These are phyloP conservation scores for Crassisporium funariophilum DNA, from an alignment of 768 basidiomycete genomes.

Conservation along the genomic window DNA sequence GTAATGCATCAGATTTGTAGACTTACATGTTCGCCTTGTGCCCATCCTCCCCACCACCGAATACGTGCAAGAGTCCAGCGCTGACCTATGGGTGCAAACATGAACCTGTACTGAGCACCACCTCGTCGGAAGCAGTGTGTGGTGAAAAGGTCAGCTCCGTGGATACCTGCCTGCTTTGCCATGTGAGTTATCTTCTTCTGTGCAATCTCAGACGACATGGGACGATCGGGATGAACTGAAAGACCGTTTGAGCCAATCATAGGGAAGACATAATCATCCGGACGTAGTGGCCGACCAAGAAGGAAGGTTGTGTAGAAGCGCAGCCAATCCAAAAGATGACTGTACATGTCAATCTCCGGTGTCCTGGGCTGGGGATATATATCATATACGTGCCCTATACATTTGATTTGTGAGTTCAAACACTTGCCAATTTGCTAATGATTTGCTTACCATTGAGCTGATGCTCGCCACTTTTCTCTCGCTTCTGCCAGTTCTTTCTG, in stretches of 20 bases:
- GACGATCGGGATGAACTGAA: slow-evolving; percentile 4
- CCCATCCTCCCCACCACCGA: slow-evolving; percentile 43
- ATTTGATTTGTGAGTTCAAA: neutral
- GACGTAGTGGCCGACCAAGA: slow-evolving; percentile 17
- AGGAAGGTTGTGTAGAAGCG: slow-evolving; percentile 11
- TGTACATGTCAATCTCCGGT: slow-evolving; percentile 22
- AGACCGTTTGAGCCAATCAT: slow-evolving; percentile 25
- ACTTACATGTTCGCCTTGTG: slow-evolving; percentile 26
- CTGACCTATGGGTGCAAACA: slow-evolving; percentile 31
- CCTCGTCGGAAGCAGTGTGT: slow-evolving; percentile 36
- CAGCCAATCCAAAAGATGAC: slow-evolving; percentile 19
- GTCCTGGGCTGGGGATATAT: slow-evolving; percentile 10
- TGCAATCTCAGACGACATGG: slow-evolving; percentile 13
- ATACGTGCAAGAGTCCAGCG: slow-evolving; percentile 31
- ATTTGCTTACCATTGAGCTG: slow-evolving; percentile 10
- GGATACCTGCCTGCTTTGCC: slow-evolving; percentile 18
- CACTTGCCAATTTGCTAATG: no score
- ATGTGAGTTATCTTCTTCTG: slow-evolving; percentile 30
- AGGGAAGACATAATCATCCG: slow-evolving; percentile 36
- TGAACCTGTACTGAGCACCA: slow-evolving; percentile 36
- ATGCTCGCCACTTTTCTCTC: slow-evolving; percentile 9
- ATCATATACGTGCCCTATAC: slow-evolving; percentile 15
- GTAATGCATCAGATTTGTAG: neutral
- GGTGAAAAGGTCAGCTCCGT: slow-evolving; percentile 16
- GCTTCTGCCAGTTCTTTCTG: slow-evolving; percentile 14